Conservation (phyloP, 768 basidiomycete species). For the Rhizopogon sp. region DNA sequence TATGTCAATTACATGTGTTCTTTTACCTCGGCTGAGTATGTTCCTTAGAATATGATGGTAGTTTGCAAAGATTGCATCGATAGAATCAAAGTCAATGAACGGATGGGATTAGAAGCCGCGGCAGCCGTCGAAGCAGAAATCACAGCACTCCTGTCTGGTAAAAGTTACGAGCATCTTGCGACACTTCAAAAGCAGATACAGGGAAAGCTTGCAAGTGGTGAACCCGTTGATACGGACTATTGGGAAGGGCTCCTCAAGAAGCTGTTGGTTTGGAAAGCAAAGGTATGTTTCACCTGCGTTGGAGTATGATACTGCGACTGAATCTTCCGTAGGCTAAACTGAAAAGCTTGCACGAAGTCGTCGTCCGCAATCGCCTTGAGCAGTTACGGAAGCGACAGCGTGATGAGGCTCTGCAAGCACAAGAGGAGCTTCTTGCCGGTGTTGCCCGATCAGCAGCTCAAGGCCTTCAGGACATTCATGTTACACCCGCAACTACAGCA, state of each 20-base stretch:
- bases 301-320: background rate
- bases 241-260: slow-evolving; percentile 94
- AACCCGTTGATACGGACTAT: slow-evolving; percentile 95
- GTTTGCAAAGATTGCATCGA: slow-evolving; percentile 91
- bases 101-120: slow-evolving; percentile 65
- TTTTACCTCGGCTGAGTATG: slow-evolving; percentile 2
- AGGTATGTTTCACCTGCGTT: slow-evolving; percentile 42
- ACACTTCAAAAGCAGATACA: slow-evolving; percentile 84
- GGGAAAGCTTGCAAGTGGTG: slow-evolving; percentile 82
- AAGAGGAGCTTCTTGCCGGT: slow-evolving; percentile 83
- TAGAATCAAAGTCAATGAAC: slow-evolving; percentile 54
- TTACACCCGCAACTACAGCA: slow-evolving; percentile 27
- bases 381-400: slow-evolving; percentile 94
- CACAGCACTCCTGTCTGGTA: slow-evolving; percentile 72
- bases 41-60: slow-evolving; percentile 87
- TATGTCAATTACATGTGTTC: slow-evolving; percentile 28
- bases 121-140: slow-evolving; percentile 86
- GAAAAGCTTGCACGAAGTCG: slow-evolving; percentile 89
- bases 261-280: slow-evolving; percentile 94
- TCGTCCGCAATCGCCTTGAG: slow-evolving; percentile 92
- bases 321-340: slow-evolving; percentile 67
- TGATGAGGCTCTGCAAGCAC: slow-evolving; percentile 91
- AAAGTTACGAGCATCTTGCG: slow-evolving; percentile 80
- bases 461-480: slow-evolving; percentile 32
- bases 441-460: slow-evolving; percentile 59